Evolutionary conservation across 192 early-diverging fungal genomes (phyloP).

Genomic region (Fimicolochytrium jonesii): DNA sequence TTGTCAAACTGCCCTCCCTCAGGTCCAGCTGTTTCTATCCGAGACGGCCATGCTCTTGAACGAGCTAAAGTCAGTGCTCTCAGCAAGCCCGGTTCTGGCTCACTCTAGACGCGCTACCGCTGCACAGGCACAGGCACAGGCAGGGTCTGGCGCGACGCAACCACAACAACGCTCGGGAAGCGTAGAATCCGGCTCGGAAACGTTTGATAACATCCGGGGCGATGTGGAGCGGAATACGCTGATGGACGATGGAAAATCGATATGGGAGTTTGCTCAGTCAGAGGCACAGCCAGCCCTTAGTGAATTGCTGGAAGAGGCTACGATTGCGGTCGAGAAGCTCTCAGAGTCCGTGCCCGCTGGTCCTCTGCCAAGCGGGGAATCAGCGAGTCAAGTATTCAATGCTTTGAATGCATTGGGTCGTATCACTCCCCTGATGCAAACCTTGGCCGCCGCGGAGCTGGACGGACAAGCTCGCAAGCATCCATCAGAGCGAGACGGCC

Average conservation of each 20-base stretch:
- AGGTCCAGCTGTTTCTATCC: background rate
- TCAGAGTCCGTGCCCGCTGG: background rate
- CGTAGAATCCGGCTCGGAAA: background rate
- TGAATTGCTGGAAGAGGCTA: no score
- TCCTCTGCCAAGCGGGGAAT: background rate
- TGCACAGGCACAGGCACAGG: background rate
- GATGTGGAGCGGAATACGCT: background rate
- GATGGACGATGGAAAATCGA: background rate
- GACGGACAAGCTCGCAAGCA: background rate
- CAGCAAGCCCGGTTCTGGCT: background rate
- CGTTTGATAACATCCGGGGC: background rate
- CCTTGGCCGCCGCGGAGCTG: no score
- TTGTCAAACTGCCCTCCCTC: no score
- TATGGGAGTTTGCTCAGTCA: background rate
- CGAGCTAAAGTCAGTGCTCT: background rate
- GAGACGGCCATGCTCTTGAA: conserved; percentile 2
- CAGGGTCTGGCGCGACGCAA: background rate
- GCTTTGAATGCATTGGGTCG: background rate
- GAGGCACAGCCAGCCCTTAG: background rate
- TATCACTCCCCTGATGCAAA: background rate
- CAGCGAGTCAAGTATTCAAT: background rate
- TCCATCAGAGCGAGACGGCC: background rate
- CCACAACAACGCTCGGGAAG: background rate
- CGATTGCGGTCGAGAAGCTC: background rate
- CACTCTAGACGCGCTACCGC: no score